A percentile compares a stretch with the other conserved stretches of the same genome.
These are phyloP conservation scores for Agastache rugosa DNA, from an alignment of 257 asterid genomes.

Conservation along the genomic window DNA sequence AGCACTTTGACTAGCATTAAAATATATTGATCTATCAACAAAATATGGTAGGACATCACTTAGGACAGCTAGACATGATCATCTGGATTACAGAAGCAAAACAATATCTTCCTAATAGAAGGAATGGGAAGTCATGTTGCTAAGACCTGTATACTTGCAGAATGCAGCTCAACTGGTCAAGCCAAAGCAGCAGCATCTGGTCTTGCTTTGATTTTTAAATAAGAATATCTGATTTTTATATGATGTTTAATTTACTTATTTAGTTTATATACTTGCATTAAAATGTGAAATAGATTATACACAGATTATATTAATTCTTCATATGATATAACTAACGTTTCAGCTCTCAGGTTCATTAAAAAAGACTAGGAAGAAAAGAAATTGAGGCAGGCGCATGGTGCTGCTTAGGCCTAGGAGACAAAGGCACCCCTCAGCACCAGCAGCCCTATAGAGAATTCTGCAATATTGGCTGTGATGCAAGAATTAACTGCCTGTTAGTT, in stretches of 20 bases:
- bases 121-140: conserved; percentile 4
- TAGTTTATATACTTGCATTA: not conserved
- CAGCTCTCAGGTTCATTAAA: too few species aligned
- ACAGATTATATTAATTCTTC: too few species aligned
- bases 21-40: not conserved
- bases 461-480: not conserved
- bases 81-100: not conserved
- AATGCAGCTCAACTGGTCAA: not conserved
- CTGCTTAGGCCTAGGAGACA: not conserved
- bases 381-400: not conserved
- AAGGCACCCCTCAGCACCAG: not conserved
- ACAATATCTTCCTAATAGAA: not conserved
- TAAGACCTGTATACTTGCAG: not conserved
- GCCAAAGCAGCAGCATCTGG: not conserved
- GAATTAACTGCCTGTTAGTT: too few species aligned
- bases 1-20: conserved; percentile 4
- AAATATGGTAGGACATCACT: not conserved
- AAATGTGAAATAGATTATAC: not conserved
- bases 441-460: not conserved
- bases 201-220: not conserved
- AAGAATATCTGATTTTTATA: not conserved
- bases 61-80: conserved; percentile 1
- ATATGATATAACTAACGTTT: too few species aligned
- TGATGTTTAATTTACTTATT: not conserved
- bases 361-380: not conserved